A percentile compares a stretch with the other conserved stretches of the same genome.
These are phyloP conservation scores for Albophoma yamanashiensis DNA, from an alignment of 2,329 filamentous ascomycete genomes.

Conservation along the genomic window DNA sequence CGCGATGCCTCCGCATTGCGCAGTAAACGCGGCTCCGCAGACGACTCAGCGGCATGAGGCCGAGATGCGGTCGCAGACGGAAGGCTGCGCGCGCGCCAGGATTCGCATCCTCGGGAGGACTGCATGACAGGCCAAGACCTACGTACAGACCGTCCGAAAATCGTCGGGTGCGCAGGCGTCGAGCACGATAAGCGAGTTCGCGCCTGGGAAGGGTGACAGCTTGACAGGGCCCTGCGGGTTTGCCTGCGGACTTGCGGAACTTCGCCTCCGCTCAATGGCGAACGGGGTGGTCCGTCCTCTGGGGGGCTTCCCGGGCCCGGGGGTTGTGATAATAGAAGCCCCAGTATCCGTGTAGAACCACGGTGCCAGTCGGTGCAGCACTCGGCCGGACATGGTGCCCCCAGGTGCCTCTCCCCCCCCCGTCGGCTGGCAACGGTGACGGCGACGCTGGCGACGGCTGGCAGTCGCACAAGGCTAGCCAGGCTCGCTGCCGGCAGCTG, in stretches of 20 bases:
- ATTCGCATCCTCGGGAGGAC: neutral
- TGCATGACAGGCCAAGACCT: neutral
- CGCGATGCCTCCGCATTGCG: too few species aligned
- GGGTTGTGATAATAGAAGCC: neutral
- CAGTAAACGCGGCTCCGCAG: too few species aligned
- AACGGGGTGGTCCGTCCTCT: neutral
- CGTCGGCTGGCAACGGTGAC: neutral
- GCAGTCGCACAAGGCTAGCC: neutral
- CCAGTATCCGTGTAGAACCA: neutral
- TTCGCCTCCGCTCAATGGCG: neutral
- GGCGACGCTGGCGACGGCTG: neutral
- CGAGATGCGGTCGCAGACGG: neutral
- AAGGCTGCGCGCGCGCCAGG: neutral
- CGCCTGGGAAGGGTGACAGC: neutral
- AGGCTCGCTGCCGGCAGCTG: neutral
- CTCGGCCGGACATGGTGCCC: neutral
- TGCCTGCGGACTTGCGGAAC: neutral
- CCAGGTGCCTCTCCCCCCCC: neutral
- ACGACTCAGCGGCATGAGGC: too few species aligned
- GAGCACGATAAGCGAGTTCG: neutral
- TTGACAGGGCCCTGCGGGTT: neutral
- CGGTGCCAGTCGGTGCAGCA: neutral
- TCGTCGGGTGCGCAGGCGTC: neutral
- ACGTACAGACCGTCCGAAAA: neutral
- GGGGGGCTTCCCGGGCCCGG: neutral